A percentile compares a stretch with the other conserved stretches of the same genome.
Evolutionary conservation across 2,329 filamentous ascomycete species (phyloP).

Genomic region (Chaetomium sp.): DNA sequence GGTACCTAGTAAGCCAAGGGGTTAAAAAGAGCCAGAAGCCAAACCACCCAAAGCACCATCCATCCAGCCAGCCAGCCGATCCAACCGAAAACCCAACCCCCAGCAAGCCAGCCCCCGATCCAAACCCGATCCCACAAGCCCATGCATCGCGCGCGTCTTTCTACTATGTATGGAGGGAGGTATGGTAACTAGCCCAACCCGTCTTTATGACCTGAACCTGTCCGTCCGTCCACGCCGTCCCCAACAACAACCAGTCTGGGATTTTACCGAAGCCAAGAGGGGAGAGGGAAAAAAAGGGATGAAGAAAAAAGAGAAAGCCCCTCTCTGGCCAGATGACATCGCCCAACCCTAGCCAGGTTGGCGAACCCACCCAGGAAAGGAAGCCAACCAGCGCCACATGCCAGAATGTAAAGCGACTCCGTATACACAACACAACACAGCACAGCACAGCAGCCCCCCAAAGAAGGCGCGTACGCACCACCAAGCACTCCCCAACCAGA

Average conservation of each 20-base stretch:
- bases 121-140: not conserved
- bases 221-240: not conserved
- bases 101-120: not conserved
- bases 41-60: not conserved
- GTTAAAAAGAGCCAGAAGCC: not conserved
- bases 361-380: not conserved
- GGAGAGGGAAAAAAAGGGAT: not conserved
- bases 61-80: not conserved
- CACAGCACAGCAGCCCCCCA: not conserved
- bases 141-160: not conserved
- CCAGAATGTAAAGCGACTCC: not conserved
- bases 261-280: not conserved
- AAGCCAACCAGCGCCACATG: not conserved
- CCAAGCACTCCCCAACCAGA: not conserved
- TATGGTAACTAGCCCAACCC: not conserved
- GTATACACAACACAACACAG: not conserved
- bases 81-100: not conserved
- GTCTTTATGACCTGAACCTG: not conserved
- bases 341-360: not conserved
- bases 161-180: not conserved
- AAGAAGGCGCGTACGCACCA: not conserved
- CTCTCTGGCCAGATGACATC: not conserved
- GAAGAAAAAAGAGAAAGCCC: not conserved
- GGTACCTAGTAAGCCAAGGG: not conserved
- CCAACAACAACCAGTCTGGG: not conserved